Base-by-base conservation (phyloP, 805 yeast genomes). In the Candida loeiensis region DNA sequence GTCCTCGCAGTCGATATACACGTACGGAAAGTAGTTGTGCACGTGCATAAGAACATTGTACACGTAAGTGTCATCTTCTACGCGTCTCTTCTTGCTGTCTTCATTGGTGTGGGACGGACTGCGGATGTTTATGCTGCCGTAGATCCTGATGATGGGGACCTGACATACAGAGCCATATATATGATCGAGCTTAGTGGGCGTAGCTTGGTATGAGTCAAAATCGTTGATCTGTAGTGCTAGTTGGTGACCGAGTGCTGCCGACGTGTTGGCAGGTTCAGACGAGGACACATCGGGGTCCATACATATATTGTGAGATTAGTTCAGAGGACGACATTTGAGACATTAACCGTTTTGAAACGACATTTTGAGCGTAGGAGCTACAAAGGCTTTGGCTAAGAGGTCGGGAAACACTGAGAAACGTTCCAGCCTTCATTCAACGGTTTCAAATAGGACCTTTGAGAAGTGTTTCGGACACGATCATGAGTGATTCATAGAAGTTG, bases 11-110 rank as follows among this genome's bases (percentile, higher is more conserved):
- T 76, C 78, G 2, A 90, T 66, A 54, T 74, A 89, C 2, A 91
- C 48, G 54, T 91, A 93, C 0, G 98, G 99, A 47, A 73, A 86
- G 14, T 77, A 76, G 28, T 91, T 90, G 63, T 90, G 98, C 7
- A 93, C 64, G 57, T 93, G 96, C 1, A 84, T 74, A 11, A 69
- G 40, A 1, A 59, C 47, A 43, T 62, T 61, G 47, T 53, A 62
- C 24, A 53, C 59, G 4, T 45, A 33, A 3, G 40, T 18, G 12
- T 45, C 42, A 15, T 18, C 32, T 16, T 30, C 30, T 8, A 26
- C 37, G 28, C 39, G 25, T 17, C 30, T 25, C 7, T 13, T 29
- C 25, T 34, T 38, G 20, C 34, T 17, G 13, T 32, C 24, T 12
- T 29, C 30, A 14, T 13, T 11, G 13, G 15, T 14, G n/a, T 17